Percentiles rank a stretch among this genome's conserved stretches.
Evolutionary conservation across 495 filamentous ascomycete species (phyloP).

Genomic region (Hapsidospora chrysogenum): DNA sequence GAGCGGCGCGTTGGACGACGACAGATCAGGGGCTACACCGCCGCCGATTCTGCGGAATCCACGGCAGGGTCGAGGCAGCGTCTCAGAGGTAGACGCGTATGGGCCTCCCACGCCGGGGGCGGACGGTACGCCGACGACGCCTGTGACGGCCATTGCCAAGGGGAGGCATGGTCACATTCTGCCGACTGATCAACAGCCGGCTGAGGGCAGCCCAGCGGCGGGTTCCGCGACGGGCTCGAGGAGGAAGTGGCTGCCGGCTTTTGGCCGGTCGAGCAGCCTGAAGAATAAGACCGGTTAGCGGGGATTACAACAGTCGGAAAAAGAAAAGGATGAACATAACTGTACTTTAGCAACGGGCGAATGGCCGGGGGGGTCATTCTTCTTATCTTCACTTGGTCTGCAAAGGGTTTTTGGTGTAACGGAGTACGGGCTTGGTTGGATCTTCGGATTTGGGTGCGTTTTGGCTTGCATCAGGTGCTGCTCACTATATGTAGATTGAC

Average conservation of each 20-base stretch:
- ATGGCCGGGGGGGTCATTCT: no score
- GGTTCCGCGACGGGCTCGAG: constrained; percentile 7
- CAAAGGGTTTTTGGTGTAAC: no score
- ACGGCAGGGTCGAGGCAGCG: constrained; percentile 6
- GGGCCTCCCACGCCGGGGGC: neutral
- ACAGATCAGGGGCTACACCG: constrained; percentile 22
- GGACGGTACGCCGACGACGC: neutral
- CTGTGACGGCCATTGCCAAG: neutral
- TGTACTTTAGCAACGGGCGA: no score
- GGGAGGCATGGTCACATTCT: neutral
- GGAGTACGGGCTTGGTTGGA: no score
- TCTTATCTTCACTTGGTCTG: no score
- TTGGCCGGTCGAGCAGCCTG: constrained; percentile 17
- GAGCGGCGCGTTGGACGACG: constrained; percentile 12
- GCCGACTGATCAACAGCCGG: constrained; percentile 1
- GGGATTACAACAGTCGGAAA: no score
- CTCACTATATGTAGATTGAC: no score
- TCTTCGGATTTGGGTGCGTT: no score
- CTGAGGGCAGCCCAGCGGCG: constrained; percentile 2
- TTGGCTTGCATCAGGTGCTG: no score
- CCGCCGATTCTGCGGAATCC: constrained; percentile 28
- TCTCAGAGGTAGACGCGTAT: neutral
- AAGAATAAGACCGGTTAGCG: constrained; percentile 15
- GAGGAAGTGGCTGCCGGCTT: constrained; percentile 20
- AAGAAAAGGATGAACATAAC: no score